Conservation (phyloP, 2,329 filamentous ascomycete genomes). For the Emmonsiellopsis sp. region DNA sequence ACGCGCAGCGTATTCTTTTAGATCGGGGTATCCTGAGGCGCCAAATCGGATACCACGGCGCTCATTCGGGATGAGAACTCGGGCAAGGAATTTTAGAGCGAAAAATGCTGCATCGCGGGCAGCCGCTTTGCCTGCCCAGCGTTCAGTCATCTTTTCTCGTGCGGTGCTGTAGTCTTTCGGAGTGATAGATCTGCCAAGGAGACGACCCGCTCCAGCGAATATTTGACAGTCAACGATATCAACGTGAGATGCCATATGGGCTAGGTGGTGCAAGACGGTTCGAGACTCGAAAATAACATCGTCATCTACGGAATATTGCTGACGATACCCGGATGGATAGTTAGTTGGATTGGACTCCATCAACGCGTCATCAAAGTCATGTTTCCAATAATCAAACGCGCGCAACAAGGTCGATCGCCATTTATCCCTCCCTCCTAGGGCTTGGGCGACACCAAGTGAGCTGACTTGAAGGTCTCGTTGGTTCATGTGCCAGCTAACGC, state of each 20-base stretch:
- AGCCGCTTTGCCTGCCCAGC: conserved; percentile 80
- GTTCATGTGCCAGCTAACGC: conserved; percentile 96
- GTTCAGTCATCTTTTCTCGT: conserved; percentile 73
- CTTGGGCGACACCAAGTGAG: conserved; percentile 69
- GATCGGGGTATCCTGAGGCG: neutral
- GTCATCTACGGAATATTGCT: conserved; percentile 39
- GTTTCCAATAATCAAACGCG: conserved; percentile 90
- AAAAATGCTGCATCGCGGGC: conserved; percentile 90
- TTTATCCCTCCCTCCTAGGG: conserved; percentile 78
- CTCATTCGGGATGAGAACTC: conserved; percentile 62
- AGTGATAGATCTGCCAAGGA: conserved; percentile 79
- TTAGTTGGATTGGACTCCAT: conserved; percentile 37
- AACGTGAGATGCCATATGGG: conserved; percentile 96
- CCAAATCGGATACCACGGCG: conserved; percentile 25
- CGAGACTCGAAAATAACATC: conserved; percentile 77
- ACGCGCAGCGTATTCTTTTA: conserved; percentile 61
- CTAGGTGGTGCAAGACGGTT: conserved; percentile 83
- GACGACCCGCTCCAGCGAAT: conserved; percentile 75
- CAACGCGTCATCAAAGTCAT: conserved; percentile 77
- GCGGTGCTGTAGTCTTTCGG: conserved; percentile 71
- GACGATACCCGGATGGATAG: conserved; percentile 13
- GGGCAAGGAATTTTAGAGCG: conserved; percentile 76
- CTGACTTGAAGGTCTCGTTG: conserved; percentile 89
- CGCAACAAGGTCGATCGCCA: conserved; percentile 79
- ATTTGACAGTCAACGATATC: conserved; percentile 98